phyloP scores from a whole-genome alignment of 1,284 basidiomycete genomes.

The Sphaerobolus stellatus region DNA sequence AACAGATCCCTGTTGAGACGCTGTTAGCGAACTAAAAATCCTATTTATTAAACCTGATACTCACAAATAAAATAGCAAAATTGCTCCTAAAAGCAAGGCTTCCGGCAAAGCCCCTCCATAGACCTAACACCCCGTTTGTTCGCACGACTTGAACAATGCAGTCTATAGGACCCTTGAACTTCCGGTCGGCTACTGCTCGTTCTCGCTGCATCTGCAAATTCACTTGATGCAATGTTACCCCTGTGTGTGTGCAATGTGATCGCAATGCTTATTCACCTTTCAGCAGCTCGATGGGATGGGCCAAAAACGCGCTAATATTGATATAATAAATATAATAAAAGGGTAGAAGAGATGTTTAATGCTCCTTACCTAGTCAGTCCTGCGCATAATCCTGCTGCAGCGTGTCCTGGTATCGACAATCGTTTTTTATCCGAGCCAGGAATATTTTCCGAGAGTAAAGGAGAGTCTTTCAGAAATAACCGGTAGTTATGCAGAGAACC shows the following conservation, averaged over 20 bases:
- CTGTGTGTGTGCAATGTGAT: conserved; percentile 6
- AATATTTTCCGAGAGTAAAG: conserved; percentile 53
- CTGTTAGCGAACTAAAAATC: not conserved
- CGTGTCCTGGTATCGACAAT: conserved; percentile 59
- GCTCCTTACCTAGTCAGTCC: conserved; percentile 64
- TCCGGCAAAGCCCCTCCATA: conserved; percentile 66
- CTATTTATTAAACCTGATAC: not conserved
- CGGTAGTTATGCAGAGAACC: conserved; percentile 77
- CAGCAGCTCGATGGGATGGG: conserved; percentile 71
- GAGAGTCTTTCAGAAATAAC: conserved; percentile 49
- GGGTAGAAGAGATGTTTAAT: conserved; percentile 2
- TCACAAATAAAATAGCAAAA: conserved; percentile 68
- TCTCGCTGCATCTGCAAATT: conserved; percentile 77
- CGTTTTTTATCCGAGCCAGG: conserved; percentile 45
- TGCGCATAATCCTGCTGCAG: conserved; percentile 70
- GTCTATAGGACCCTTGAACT: conserved; percentile 66
- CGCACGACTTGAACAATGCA: conserved; percentile 55
- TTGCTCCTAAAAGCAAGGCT: conserved; percentile 62
- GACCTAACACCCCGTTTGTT: conserved; percentile 54
- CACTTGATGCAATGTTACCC: conserved; percentile 41
- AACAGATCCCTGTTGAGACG: too few relatives aligned
- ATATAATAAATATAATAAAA: not conserved
- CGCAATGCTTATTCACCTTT: conserved; percentile 50
- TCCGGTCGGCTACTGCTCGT: conserved; percentile 50
- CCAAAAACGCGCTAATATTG: conserved; percentile 52